Evolutionary conservation across 2,329 filamentous ascomycete genomes (phyloP).

Genomic region (Aspergillus sp.): DNA sequence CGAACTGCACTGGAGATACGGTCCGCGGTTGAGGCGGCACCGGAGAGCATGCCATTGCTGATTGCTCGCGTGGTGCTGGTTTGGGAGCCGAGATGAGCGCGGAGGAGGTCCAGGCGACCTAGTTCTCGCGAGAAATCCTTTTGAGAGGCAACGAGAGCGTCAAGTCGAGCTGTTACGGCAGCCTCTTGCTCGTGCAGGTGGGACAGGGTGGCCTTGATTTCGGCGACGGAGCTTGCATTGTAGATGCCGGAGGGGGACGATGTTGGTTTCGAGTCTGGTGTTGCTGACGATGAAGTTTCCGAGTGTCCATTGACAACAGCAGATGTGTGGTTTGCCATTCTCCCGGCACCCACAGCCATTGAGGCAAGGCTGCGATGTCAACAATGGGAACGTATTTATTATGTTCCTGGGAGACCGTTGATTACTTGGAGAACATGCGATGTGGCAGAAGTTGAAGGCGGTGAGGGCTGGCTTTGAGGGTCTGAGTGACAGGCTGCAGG

Average conservation of each 20-base stretch:
- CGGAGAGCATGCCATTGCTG: constrained; percentile 85
- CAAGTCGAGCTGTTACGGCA: constrained; percentile 70
- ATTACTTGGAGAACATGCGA: constrained; percentile 7
- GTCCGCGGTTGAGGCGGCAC: constrained; percentile 79
- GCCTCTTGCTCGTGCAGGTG: constrained; percentile 75
- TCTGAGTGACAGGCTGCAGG: neutral
- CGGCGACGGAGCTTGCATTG: constrained; percentile 71
- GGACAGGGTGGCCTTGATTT: constrained; percentile 75
- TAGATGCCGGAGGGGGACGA: constrained; percentile 50
- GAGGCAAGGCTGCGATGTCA: neutral
- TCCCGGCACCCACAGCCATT: constrained; percentile 3
- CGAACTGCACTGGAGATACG: constrained; percentile 85
- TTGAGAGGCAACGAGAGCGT: constrained; percentile 76
- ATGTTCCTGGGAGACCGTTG: neutral
- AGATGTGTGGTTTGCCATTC: constrained; percentile 21
- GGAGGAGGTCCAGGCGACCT: constrained; percentile 80
- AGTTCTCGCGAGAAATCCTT: constrained; percentile 84
- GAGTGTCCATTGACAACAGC: constrained; percentile 29
- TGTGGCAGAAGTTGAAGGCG: constrained; percentile 11
- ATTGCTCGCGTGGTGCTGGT: constrained; percentile 79
- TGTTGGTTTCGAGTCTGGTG: constrained; percentile 12
- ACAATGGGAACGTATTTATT: neutral
- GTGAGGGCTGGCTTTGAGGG: neutral
- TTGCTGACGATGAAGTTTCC: constrained; percentile 5
- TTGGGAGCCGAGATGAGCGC: constrained; percentile 84